Conservation (phyloP, 306 rosid species). For the Quercus alba region DNA sequence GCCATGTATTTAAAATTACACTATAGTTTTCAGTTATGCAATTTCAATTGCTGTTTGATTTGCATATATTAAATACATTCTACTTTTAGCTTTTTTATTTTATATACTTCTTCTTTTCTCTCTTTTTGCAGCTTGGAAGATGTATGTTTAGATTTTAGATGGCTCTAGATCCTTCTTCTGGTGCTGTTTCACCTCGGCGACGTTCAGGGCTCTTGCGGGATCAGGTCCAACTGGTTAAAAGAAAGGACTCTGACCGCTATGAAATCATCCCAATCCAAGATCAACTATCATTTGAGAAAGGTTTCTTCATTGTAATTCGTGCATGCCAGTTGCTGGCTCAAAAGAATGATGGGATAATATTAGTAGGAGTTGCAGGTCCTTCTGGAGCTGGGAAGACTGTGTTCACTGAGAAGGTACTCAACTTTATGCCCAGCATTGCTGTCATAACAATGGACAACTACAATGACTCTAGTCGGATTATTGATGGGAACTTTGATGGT, state of each 20-base stretch:
- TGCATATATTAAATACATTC: background rate
- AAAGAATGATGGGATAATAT: constrained; percentile 76
- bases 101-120: constrained; percentile 3
- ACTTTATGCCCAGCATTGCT: constrained; percentile 90
- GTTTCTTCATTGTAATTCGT: constrained; percentile 90
- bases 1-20: background rate
- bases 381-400: constrained; percentile 99
- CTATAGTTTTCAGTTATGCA: background rate
- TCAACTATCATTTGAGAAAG: constrained; percentile 85
- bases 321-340: constrained; percentile 94
- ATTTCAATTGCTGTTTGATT: background rate
- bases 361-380: constrained; percentile 98
- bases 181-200: constrained; percentile 65
- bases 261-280: constrained; percentile 83
- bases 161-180: constrained; percentile 62
- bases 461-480: constrained; percentile 88
- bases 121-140: constrained; percentile 27
- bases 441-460: constrained; percentile 95
- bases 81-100: background rate
- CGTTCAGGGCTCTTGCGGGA: constrained; percentile 78
- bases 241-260: constrained; percentile 73
- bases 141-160: constrained; percentile 30
- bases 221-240: constrained; percentile 76
- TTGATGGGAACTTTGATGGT: constrained; percentile 98
- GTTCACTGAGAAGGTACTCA: constrained; percentile 87